Base-by-base conservation (phyloP, 768 basidiomycete species). In the Piloderma croceum region DNA sequence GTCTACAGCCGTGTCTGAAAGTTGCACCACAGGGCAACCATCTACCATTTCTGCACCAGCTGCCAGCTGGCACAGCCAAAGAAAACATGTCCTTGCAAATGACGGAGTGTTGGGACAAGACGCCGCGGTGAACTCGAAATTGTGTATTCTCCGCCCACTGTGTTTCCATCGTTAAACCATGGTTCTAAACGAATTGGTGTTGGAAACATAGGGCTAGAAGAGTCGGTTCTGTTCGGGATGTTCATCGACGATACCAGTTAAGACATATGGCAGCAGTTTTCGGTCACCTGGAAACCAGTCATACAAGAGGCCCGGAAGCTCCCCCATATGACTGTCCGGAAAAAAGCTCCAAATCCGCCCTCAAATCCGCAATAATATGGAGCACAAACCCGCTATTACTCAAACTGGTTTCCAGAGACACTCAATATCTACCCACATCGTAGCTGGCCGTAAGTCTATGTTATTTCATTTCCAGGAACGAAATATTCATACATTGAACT, bases 31-130 rank as follows among this genome's bases (percentile, higher is more conserved):
- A 6, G 50, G 52, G 27, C 52, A 54, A 10, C 48, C 44, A 3
- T 54, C 53, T 6, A 48, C 21, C 3, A 34, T 49, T 24, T 27
- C 34, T 1, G 24, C 41, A 10, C 24, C 10, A 3, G 51, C 46
- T 34, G 49, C 52, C 5, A 15, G 27, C 27, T 59, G 56, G 48
- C 56, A 59, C 9, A 69, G 56, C 7, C 50, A 53, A n/a, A n/a
- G n/a, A n/a, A 6, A 69, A 51, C 66, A 70, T 68, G 39, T 65
- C 63, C 10, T 52, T 51, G 43, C 68, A 69, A 9, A 69, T 64
- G 11, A 57, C 46, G 2, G 64, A 65, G 23, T 60, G 52, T 6
- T 57, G 50, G 4, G 62, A 52, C 13, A 50, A 24, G 15, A 43
- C 38, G 24, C 36, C 35, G 12, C 36, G 24, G 21, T 47, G 47